phyloP scores from a whole-genome alignment of 768 basidiomycete genomes.

The Hebeloma cylindrosporum region DNA sequence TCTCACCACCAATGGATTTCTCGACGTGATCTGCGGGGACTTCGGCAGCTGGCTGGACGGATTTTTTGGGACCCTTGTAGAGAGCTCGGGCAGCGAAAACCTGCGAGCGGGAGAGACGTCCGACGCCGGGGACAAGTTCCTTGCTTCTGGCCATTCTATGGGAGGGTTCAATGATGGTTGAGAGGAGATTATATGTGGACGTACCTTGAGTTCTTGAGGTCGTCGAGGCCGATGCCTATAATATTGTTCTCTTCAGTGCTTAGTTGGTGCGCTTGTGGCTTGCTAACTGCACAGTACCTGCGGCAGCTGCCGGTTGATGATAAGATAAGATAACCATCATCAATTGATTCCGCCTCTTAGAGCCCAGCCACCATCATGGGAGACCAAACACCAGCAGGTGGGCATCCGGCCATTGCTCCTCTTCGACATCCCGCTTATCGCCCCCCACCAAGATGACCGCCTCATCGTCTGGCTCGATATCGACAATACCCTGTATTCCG shows the following conservation, averaged over 20 bases:
- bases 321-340: slow-evolving; percentile 20
- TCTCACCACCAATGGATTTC: slow-evolving; percentile 83
- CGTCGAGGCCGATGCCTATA: slow-evolving; percentile 50
- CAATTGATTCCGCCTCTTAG: too few relatives aligned
- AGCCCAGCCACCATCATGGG: neutral
- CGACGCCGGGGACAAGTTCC: slow-evolving; percentile 79
- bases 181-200: slow-evolving; percentile 18
- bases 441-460: slow-evolving; percentile 51
- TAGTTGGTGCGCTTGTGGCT: slow-evolving; percentile 38
- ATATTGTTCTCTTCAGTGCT: slow-evolving; percentile 34
- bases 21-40: slow-evolving; percentile 65
- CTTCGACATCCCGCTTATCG: too few relatives aligned
- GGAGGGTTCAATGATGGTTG: slow-evolving; percentile 16
- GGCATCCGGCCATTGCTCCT: too few relatives aligned
- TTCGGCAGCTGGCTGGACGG: slow-evolving; percentile 60
- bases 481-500: slow-evolving; percentile 86
- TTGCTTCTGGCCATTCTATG: slow-evolving; percentile 83
- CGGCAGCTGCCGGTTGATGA: slow-evolving; percentile 36
- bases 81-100: slow-evolving; percentile 79
- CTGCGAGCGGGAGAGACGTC: slow-evolving; percentile 80
- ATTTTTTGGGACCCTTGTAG: slow-evolving; percentile 83
- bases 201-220: slow-evolving; percentile 53
- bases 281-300: slow-evolving; percentile 44
- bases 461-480: slow-evolving; percentile 79
- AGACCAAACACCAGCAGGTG: too few relatives aligned